A percentile compares a stretch with the other conserved stretches of the same genome.
Conservation (phyloP, 768 basidiomycete species). For the Tricholoma matsutake region DNA sequence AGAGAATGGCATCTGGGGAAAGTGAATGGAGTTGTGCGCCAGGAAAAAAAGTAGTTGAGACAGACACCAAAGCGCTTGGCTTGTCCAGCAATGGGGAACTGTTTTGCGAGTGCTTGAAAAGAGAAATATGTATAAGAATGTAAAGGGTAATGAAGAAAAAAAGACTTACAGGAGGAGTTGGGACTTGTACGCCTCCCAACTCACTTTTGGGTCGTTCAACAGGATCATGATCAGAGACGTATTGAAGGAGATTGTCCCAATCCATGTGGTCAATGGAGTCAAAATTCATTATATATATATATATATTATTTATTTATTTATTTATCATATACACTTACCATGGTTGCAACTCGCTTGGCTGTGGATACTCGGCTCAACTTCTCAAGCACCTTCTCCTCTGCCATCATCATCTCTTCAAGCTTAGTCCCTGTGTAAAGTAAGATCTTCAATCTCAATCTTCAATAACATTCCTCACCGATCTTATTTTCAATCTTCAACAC, state of each 20-base stretch:
- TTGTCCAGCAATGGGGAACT: conserved; percentile 42
- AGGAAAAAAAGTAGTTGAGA: conserved; percentile 82
- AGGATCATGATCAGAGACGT: conserved; percentile 46
- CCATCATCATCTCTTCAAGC: conserved; percentile 69
- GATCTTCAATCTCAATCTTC: neutral
- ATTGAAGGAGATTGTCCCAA: conserved; percentile 64
- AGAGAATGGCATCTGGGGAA: conserved; percentile 61
- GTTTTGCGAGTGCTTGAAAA: conserved; percentile 25
- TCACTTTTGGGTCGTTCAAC: conserved; percentile 20
- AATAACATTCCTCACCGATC: conserved; percentile 58
- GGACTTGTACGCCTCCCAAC: conserved; percentile 39
- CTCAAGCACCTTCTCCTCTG: conserved; percentile 81
- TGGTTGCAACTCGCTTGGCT: conserved; percentile 88
- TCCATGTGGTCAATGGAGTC: conserved; percentile 21
- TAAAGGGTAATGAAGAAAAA: neutral
- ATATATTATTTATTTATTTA: conserved; percentile 9
- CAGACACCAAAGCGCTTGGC: conserved; percentile 52
- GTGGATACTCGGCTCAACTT: conserved; percentile 86
- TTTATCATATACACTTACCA: too few species aligned
- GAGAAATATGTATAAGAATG: too few species aligned
- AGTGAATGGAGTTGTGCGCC: conserved; percentile 54
- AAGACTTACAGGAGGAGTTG: conserved; percentile 60
- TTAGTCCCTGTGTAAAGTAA: conserved; percentile 52
- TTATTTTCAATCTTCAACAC: conserved; percentile 81
- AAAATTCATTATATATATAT: neutral